A percentile compares a stretch with the other conserved stretches of the same genome.
These are phyloP conservation scores for Ophiostoma angusticollis DNA, from an alignment of 2,329 filamentous ascomycete species.

Conservation along the genomic window DNA sequence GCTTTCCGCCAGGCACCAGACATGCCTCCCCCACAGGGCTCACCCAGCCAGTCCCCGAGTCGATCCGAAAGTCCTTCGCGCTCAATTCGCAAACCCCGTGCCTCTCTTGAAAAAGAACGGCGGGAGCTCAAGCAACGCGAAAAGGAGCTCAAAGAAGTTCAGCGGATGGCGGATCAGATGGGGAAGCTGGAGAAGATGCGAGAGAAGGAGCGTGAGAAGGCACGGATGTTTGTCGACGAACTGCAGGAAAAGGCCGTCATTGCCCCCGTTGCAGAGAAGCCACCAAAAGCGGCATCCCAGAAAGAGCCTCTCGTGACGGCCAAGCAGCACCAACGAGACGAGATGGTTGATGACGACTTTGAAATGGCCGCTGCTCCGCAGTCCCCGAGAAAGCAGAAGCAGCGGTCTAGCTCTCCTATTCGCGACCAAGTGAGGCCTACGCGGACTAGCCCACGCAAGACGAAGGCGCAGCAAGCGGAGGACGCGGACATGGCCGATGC, in stretches of 20 bases:
- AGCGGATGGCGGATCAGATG: slow-evolving; percentile 46
- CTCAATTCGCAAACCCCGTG: slow-evolving; percentile 38
- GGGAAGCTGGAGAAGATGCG: slow-evolving; percentile 54
- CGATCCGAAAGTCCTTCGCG: slow-evolving; percentile 31
- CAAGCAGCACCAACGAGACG: slow-evolving; percentile 20
- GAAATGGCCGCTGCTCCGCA: slow-evolving; percentile 10
- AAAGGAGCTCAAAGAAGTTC: slow-evolving; percentile 46
- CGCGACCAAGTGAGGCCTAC: slow-evolving; percentile 32
- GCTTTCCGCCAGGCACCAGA: slow-evolving; percentile 11
- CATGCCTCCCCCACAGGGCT: slow-evolving; percentile 6
- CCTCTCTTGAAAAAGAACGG: slow-evolving; percentile 47
- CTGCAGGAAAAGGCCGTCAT: slow-evolving; percentile 36
- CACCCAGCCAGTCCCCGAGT: slow-evolving; percentile 17
- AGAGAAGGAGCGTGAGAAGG: slow-evolving; percentile 60
- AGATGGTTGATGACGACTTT: slow-evolving; percentile 11
- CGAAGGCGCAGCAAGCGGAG: slow-evolving; percentile 23
- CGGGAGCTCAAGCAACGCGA: slow-evolving; percentile 44
- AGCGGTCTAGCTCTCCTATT: slow-evolving; percentile 15
- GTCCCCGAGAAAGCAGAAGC: slow-evolving; percentile 6
- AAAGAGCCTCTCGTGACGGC: slow-evolving; percentile 39
- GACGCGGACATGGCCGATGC: slow-evolving; percentile 47
- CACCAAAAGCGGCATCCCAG: slow-evolving; percentile 31
- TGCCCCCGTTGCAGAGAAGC: slow-evolving; percentile 30
- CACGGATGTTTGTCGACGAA: slow-evolving; percentile 43
- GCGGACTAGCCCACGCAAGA: slow-evolving; percentile 40